Percentiles rank a stretch among this genome's conserved stretches.
Evolutionary conservation across 2,329 filamentous ascomycete genomes (phyloP).

Genomic region (Tolypocladium endophyticum): DNA sequence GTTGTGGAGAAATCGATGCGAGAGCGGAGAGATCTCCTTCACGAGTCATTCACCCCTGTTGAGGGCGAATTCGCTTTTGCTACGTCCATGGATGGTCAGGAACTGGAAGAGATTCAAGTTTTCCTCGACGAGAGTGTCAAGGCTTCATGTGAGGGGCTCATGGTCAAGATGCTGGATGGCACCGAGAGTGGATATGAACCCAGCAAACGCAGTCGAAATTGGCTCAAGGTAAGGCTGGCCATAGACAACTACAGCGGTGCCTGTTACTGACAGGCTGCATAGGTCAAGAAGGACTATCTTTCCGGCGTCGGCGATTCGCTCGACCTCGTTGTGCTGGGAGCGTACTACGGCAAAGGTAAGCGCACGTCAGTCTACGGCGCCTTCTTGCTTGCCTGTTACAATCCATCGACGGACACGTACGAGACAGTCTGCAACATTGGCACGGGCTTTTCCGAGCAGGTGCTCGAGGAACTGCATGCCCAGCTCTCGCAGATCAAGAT

Average conservation of each 20-base stretch:
- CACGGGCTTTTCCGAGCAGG: conserved; percentile 90
- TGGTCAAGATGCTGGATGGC: conserved; percentile 99
- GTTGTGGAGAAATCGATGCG: conserved; percentile 80
- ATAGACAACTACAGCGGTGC: background rate
- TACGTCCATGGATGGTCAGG: conserved; percentile 73
- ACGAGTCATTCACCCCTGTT: conserved; percentile 59
- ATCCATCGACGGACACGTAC: conserved; percentile 66
- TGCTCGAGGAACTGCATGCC: conserved; percentile 77
- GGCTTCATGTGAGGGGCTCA: conserved; percentile 90
- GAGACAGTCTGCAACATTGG: conserved; percentile 98
- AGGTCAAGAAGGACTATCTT: conserved; percentile 98
- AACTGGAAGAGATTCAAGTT: conserved; percentile 85
- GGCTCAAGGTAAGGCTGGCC: conserved; percentile 65
- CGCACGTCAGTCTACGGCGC: conserved; percentile 92
- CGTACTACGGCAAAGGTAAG: conserved; percentile 91
- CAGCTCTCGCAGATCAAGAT: conserved; percentile 70
- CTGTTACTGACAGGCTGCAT: background rate
- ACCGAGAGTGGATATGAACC: conserved; percentile 90
- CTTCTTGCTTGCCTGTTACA: conserved; percentile 92
- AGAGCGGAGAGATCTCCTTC: conserved; percentile 68
- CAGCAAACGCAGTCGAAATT: conserved; percentile 91
- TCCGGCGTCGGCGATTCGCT: conserved; percentile 88
- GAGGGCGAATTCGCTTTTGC: conserved; percentile 92
- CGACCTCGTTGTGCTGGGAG: conserved; percentile 89
- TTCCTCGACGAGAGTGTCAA: conserved; percentile 93